Evolutionary conservation across 139 green algal species (phyloP).

Genomic region (Chlorella sorokiniana): DNA sequence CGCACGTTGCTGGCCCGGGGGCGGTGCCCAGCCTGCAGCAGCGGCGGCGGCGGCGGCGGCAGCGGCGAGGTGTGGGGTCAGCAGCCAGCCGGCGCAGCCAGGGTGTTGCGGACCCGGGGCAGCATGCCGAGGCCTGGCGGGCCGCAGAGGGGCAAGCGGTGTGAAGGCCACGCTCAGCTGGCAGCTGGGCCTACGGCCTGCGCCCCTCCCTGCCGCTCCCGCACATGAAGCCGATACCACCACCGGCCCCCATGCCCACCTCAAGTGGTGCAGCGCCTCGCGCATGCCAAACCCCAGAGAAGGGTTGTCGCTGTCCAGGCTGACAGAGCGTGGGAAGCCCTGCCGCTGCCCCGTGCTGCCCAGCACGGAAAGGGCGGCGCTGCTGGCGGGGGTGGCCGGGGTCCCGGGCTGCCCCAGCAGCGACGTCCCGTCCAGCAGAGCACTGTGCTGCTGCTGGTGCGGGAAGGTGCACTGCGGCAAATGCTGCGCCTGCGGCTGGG

Average conservation of each 20-base stretch:
- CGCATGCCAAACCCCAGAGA: conserved; percentile 34
- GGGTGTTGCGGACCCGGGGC: too few species aligned
- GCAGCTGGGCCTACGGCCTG: too few species aligned
- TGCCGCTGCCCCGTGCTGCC: not conserved
- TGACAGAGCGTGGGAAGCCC: conserved; percentile 9
- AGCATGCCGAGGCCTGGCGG: too few species aligned
- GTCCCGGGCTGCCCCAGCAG: not conserved
- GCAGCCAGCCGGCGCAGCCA: too few species aligned
- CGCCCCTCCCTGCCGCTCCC: not conserved
- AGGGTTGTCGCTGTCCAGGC: conserved; percentile 34
- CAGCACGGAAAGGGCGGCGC: not conserved
- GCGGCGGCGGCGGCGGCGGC: too few species aligned
- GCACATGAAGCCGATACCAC: not conserved
- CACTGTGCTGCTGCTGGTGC: not conserved
- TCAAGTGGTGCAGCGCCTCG: conserved; percentile 25
- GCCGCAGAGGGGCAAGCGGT: too few species aligned
- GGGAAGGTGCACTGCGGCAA: not conserved
- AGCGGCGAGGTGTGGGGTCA: too few species aligned
- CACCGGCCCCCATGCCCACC: not conserved
- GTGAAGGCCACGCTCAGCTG: too few species aligned
- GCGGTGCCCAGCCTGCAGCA: not conserved
- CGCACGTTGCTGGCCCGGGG: not conserved
- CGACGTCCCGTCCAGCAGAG: not conserved
- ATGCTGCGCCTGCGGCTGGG: not conserved
- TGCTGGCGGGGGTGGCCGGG: conserved; percentile 3